Percentiles rank a stretch among this genome's conserved stretches.
These are phyloP conservation scores for Calonectria pteridis DNA, from an alignment of 2,329 filamentous ascomycete species.

Conservation along the genomic window DNA sequence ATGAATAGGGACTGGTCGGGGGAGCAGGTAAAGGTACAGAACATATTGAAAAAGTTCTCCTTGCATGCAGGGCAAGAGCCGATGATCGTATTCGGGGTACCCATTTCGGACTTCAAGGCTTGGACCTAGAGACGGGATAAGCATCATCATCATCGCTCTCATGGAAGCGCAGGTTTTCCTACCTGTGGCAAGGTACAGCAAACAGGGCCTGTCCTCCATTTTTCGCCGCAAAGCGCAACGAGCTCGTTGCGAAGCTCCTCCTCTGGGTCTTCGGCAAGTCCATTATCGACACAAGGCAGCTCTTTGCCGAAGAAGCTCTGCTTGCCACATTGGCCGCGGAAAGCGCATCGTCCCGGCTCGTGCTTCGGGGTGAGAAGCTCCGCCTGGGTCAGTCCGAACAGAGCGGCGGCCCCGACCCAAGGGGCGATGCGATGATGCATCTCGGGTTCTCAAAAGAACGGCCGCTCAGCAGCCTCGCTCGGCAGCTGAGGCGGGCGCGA, in stretches of 20 bases:
- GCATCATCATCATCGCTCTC: slow-evolving; percentile 3
- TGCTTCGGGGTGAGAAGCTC: slow-evolving; percentile 71
- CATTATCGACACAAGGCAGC: slow-evolving; percentile 94
- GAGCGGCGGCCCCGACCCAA: slow-evolving; percentile 48
- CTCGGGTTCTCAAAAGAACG: slow-evolving; percentile 27
- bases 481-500: slow-evolving; percentile 28
- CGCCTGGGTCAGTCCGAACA: slow-evolving; percentile 45
- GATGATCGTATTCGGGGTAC: slow-evolving; percentile 89
- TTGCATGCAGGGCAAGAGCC: slow-evolving; percentile 96
- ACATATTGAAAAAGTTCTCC: slow-evolving; percentile 98
- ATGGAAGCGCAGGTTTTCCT: slow-evolving; percentile 40
- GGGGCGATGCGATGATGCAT: slow-evolving; percentile 51
- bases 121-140: slow-evolving; percentile 69
- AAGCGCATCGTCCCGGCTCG: slow-evolving; percentile 88
- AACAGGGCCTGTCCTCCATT: slow-evolving; percentile 86
- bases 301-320: slow-evolving; percentile 90
- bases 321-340: slow-evolving; percentile 92
- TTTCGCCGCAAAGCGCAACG: slow-evolving; percentile 85
- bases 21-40: slow-evolving; percentile 98
- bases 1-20: slow-evolving; percentile 96
- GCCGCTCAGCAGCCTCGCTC: slow-evolving; percentile 32
- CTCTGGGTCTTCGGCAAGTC: slow-evolving; percentile 79
- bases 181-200: slow-evolving; percentile 89
- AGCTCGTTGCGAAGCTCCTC: slow-evolving; percentile 80
- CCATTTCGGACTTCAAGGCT: slow-evolving; percentile 84